Percentiles rank a stretch among this genome's conserved stretches.
These are phyloP conservation scores for Psilocybe azurescens DNA, from an alignment of 768 basidiomycete species.

Conservation along the genomic window DNA sequence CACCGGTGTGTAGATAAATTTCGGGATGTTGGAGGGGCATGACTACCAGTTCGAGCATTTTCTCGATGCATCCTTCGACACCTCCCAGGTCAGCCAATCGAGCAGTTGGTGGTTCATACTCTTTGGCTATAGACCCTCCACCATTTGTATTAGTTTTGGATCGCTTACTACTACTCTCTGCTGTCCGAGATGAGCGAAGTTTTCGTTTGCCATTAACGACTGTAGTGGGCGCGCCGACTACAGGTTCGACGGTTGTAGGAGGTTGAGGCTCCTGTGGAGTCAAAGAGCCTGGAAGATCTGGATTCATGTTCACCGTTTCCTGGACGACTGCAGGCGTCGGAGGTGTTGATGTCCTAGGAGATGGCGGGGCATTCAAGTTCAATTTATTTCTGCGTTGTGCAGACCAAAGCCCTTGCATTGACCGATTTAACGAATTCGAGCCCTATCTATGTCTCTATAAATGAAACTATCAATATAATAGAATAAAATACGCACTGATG, in stretches of 20 bases:
- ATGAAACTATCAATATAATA: slow-evolving; percentile 20
- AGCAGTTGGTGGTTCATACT: slow-evolving; percentile 73
- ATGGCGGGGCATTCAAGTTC: slow-evolving; percentile 62
- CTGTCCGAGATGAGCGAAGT: slow-evolving; percentile 53
- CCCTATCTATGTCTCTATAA: slow-evolving; percentile 62
- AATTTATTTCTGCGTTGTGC: slow-evolving; percentile 66
- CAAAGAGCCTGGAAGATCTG: slow-evolving; percentile 18
- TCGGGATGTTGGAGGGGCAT: slow-evolving; percentile 96
- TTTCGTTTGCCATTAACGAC: slow-evolving; percentile 63
- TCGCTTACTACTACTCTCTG: slow-evolving; percentile 64
- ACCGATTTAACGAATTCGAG: slow-evolving; percentile 75
- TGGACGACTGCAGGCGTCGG: slow-evolving; percentile 28
- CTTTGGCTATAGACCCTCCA: slow-evolving; percentile 53
- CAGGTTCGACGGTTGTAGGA: slow-evolving; percentile 12
- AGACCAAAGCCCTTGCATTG: slow-evolving; percentile 83
- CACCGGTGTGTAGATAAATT: slow-evolving; percentile 91
- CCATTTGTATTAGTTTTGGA: slow-evolving; percentile 45
- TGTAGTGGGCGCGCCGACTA: slow-evolving; percentile 13
- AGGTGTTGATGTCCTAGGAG: slow-evolving; percentile 30
- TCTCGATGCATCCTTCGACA: slow-evolving; percentile 83
- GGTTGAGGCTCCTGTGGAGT: slow-evolving; percentile 15
- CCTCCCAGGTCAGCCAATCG: slow-evolving; percentile 90
- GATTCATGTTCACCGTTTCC: slow-evolving; percentile 9
- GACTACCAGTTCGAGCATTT: slow-evolving; percentile 94
- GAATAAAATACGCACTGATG: slow-evolving; percentile 19